Evolutionary conservation across 441 rosid genomes (phyloP), one percentile per base, ranked within the genome.

Genomic region (Pelargonium fulgidum): DNA sequence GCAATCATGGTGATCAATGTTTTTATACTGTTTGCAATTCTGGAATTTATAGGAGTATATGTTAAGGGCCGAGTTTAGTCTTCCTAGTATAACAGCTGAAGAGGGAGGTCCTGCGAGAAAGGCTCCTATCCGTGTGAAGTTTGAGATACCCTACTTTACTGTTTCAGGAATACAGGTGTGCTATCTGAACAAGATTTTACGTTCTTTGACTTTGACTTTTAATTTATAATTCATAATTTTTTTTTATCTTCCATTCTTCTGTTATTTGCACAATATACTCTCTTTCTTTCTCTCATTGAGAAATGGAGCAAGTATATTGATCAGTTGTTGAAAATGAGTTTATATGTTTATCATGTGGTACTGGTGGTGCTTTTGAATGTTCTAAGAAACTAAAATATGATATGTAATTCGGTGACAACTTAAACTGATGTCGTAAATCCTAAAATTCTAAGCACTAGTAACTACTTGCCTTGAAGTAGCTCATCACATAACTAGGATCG

Each of bases 131-230:
- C 91, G 96, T 64, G 97, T 92, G 79, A 92, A 92, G 84, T 95
- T 95, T 67, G 99, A 95, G 84, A 95, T 94, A 77, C 99, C 98
- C 33, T 94, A 94, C 69, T 95, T 95, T 79, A 95, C 97, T 42
- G 96, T 95, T 71, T 95, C 98, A n/a, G 96, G 97, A 71, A 89
- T 90, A 68, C 98, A 93, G 98, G 98, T 93, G 6, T 14, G 61
- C 61, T 54, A 16, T 54, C 19, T 54, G 54, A 10, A 16, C 3
- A 3, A 48, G 54, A 48, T 11, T 48, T 11, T 48, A 48, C 13
- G 54, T 48, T 11, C 62, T 7, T 42, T 62, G 17, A 9, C 52
- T 47, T 47, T 47, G 8, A 47, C 8, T 11, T 45, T 45, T 45
- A 45, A 10, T 45, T 45, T 8, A 13, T 10, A 45, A 1, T 45